A percentile compares a stretch with the other conserved stretches of the same genome.
phyloP scores from a whole-genome alignment of 352 stramenopile genomes.

The Phytophthora capsici region DNA sequence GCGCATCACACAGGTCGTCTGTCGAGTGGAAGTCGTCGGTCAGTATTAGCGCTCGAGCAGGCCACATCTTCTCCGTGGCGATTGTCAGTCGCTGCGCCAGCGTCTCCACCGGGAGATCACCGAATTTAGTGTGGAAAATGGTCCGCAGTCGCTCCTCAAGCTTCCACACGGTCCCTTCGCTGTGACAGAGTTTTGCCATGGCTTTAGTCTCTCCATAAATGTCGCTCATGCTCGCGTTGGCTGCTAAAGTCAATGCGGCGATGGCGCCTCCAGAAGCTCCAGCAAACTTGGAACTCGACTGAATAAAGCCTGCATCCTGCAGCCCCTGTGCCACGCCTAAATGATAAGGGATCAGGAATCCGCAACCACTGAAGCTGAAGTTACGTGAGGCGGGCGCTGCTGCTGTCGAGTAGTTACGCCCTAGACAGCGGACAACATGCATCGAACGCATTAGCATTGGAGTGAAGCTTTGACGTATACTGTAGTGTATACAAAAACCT shows the following conservation, averaged over 20 bases:
- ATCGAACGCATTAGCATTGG: not conserved
- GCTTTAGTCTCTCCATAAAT: slow-evolving; percentile 69
- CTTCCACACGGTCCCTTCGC: slow-evolving; percentile 67
- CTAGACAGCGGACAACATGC: not conserved
- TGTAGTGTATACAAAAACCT: too few relatives aligned
- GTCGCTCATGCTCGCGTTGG: slow-evolving; percentile 52
- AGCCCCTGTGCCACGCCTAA: slow-evolving; percentile 73
- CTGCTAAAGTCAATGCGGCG: slow-evolving; percentile 64
- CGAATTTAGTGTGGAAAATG: slow-evolving; percentile 64
- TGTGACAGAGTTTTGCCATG: slow-evolving; percentile 61
- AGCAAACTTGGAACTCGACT: slow-evolving; percentile 58
- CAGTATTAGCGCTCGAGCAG: slow-evolving; percentile 52
- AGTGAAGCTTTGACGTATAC: too few relatives aligned
- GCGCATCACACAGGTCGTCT: slow-evolving; percentile 62
- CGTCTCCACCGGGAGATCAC: slow-evolving; percentile 42
- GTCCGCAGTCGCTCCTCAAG: slow-evolving; percentile 64
- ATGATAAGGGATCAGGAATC: slow-evolving; percentile 85
- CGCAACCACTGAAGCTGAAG: slow-evolving; percentile 83
- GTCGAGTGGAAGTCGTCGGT: slow-evolving; percentile 63
- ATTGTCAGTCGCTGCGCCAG: slow-evolving; percentile 67
- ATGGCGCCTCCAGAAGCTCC: slow-evolving; percentile 80
- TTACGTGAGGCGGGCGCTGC: slow-evolving; percentile 34
- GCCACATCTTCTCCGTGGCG: slow-evolving; percentile 77
- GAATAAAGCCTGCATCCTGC: slow-evolving; percentile 55
- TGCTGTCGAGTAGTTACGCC: slow-evolving; percentile 7